Conservation (phyloP, 2,329 filamentous ascomycete species). For the Arthrobotrys musiformis region DNA sequence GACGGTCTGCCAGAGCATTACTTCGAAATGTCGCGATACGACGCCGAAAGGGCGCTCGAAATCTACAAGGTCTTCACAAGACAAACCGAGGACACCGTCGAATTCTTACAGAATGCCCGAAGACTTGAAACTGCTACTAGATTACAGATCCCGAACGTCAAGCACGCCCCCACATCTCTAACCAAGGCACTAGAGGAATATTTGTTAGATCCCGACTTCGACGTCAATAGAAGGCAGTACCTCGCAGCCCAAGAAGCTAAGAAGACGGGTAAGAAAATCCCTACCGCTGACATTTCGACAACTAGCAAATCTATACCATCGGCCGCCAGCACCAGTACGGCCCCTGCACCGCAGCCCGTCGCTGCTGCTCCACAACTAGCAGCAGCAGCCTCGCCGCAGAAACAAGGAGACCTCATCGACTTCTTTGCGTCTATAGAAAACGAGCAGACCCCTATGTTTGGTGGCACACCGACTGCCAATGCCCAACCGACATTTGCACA, state of each 20-base stretch:
- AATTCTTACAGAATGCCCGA: conserved; percentile 85
- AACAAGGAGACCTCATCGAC: conserved; percentile 76
- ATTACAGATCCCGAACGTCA: conserved; percentile 94
- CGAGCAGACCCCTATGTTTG: conserved; percentile 78
- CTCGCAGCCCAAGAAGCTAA: conserved; percentile 84
- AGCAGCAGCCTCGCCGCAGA: conserved; percentile 68
- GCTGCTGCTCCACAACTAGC: conserved; percentile 68
- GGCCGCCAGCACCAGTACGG: conserved; percentile 56
- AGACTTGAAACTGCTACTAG: conserved; percentile 92
- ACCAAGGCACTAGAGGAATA: conserved; percentile 93
- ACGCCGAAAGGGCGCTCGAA: conserved; percentile 88
- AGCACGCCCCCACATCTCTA: conserved; percentile 93
- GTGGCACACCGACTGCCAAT: conserved; percentile 59
- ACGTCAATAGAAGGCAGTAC: conserved; percentile 90
- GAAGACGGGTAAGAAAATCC: conserved; percentile 65
- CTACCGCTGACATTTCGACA: conserved; percentile 56
- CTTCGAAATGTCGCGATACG: conserved; percentile 95
- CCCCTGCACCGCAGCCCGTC: conserved; percentile 58
- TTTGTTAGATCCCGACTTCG: conserved; percentile 92
- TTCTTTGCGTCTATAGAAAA: conserved; percentile 95
- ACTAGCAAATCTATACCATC: conserved; percentile 53
- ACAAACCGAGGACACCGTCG: conserved; percentile 91
- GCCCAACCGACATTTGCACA: conserved; percentile 64
- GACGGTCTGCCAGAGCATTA: conserved; percentile 76
- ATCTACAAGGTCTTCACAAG: conserved; percentile 93